Evolutionary conservation across 2,329 filamentous ascomycete genomes (phyloP).

Genomic region (Myrmaecium sp.): DNA sequence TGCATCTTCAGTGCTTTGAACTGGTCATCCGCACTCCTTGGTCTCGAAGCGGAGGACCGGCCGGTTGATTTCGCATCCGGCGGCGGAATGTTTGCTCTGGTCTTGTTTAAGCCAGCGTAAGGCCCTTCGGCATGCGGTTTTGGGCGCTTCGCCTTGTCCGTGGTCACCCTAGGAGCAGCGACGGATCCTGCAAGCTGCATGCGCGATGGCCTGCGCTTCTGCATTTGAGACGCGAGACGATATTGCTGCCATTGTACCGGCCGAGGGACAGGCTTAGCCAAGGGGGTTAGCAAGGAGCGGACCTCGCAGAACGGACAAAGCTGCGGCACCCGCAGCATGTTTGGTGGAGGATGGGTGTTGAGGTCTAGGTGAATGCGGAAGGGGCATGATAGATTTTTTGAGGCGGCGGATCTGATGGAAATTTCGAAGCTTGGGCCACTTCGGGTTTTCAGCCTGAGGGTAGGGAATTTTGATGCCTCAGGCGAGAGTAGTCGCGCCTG

Average conservation of each 20-base stretch:
- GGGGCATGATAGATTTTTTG: too few relatives aligned
- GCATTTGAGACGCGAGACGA: slow-evolving; percentile 23
- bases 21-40: slow-evolving; percentile 31
- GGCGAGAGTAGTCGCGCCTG: too few relatives aligned
- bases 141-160: slow-evolving; percentile 8
- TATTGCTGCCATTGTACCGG: slow-evolving; percentile 17
- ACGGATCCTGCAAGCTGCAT: too few relatives aligned
- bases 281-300: slow-evolving; percentile 10
- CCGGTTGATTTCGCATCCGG: slow-evolving; percentile 8
- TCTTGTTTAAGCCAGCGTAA: slow-evolving; percentile 17
- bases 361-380: too few relatives aligned
- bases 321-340: too few relatives aligned
- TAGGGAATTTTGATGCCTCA: too few relatives aligned
- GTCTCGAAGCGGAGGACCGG: too few relatives aligned
- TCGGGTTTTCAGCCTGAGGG: too few relatives aligned
- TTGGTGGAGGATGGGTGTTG: too few relatives aligned
- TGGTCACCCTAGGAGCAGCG: too few relatives aligned
- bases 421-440: too few relatives aligned
- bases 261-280: slow-evolving; percentile 6
- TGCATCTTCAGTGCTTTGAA: slow-evolving; percentile 94
- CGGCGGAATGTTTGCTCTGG: slow-evolving; percentile 12
- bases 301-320: slow-evolving; percentile 28
- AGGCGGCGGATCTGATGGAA: too few relatives aligned
- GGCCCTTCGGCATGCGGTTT: slow-evolving; percentile 14
- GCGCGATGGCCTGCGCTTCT: slow-evolving; percentile 29